phyloP scores from a whole-genome alignment of 305 asterid genomes.

The Fraxinus angustifolia region DNA sequence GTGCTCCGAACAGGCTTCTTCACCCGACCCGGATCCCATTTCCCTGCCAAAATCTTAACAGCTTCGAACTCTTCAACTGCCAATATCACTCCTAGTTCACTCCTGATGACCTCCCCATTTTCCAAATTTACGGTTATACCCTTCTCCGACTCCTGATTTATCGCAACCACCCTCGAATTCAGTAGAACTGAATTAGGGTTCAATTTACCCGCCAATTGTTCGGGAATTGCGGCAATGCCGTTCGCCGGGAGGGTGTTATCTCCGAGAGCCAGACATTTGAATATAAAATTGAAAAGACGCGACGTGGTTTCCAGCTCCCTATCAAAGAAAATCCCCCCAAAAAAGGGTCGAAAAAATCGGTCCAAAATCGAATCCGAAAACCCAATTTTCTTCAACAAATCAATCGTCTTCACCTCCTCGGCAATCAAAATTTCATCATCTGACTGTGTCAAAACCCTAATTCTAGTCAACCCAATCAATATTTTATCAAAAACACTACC shows the following conservation, averaged over 20 bases:
- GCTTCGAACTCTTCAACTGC: constrained; percentile 85
- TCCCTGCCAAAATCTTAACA: constrained; percentile 47
- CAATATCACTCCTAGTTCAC: constrained; percentile 68
- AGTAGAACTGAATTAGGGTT: constrained; percentile 41
- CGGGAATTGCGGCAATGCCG: constrained; percentile 82
- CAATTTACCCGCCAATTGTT: constrained; percentile 67
- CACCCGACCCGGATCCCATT: constrained; percentile 22
- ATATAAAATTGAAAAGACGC: constrained; percentile 74
- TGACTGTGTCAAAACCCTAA: constrained; percentile 53
- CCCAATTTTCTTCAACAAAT: constrained; percentile 54
- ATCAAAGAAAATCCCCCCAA: constrained; percentile 88
- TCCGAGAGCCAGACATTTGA: constrained; percentile 80
- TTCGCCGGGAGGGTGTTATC: constrained; percentile 78
- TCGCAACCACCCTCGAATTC: constrained; percentile 52
- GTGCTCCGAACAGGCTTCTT: constrained; percentile 72
- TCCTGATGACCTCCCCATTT: constrained; percentile 47
- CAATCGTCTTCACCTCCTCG: constrained; percentile 52
- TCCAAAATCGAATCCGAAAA: constrained; percentile 71
- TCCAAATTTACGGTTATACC: constrained; percentile 38
- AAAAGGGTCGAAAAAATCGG: constrained; percentile 77
- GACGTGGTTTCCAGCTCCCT: constrained; percentile 82
- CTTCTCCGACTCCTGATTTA: constrained; percentile 33
- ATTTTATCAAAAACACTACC: constrained; percentile 70
- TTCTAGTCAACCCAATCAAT: constrained; percentile 61
- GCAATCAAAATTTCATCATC: constrained; percentile 58